Base-by-base conservation (phyloP, 768 basidiomycete species). In the Amanita pallidorosea region DNA sequence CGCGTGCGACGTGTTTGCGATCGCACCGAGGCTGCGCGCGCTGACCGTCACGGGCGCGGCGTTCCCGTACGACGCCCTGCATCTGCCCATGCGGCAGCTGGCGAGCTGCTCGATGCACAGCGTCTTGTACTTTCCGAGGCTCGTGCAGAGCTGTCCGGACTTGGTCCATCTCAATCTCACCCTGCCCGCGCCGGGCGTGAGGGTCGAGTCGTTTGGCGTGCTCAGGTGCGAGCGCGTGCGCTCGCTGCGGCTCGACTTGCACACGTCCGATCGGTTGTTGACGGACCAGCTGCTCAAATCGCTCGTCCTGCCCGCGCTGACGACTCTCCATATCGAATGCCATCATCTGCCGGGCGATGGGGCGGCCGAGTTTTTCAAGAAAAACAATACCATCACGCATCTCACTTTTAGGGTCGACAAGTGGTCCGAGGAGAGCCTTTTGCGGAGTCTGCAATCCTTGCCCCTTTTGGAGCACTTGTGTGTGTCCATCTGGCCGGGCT, bases 401-500 rank as follows among this genome's bases (percentile, higher is more conserved):
- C 48, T 49, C n/a, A 49, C 48, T n/a, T 49, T 49, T 11, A 23
- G 48, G 11, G 48, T 49, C 9, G 34, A 49, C 23, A 41, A 41
- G 29, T 49, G 48, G 48, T 29, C 48, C 25, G 48, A 49, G 17
- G 38, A 41, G 17, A 49, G 48, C 23, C 29, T 49, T 22, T n/a
- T 49, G n/a, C 38, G 36, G 2, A 49, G 48, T 33, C 29, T 49
- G 15, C 48, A 25, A 7, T 49, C 48, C 5, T 17, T 49, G 27
- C 29, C 48, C 25, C 31, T 27, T 25, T 15, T 49, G 29, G 37
- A 49, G 17, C 48, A 49, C 4, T 41, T 49, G 29, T 36, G 37
- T 6, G 38, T 49, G 29, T 49, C 36, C 25, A 41, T 41, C 3
- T 49, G 48, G 48, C 48, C 48, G 2, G 38, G 48, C 9, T 40